Conservation (phyloP, 1,284 basidiomycete genomes). For the Sporisorium sorghi region DNA sequence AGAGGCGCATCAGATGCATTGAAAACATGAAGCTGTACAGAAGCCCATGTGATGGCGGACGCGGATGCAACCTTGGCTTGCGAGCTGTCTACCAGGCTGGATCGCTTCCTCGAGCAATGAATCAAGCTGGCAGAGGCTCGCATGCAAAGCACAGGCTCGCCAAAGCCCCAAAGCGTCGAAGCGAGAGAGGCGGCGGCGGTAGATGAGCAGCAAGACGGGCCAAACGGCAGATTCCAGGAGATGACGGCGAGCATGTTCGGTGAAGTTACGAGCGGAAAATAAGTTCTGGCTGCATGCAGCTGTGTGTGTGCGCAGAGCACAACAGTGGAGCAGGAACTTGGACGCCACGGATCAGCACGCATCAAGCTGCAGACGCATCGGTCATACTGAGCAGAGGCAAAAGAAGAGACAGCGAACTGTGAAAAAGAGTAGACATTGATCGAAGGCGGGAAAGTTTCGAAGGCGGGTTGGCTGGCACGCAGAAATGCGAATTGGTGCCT, state of each 20-base stretch:
- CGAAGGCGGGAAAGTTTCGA: not conserved
- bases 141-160: constrained; percentile 1
- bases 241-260: constrained; percentile 16
- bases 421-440: not conserved
- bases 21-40: constrained; percentile 8
- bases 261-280: constrained; percentile 8
- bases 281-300: constrained; percentile 31
- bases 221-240: constrained; percentile 1
- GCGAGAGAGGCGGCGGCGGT: constrained; percentile 1
- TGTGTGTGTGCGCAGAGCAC: not conserved
- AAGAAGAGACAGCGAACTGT: not conserved
- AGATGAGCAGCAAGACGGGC: constrained; percentile 1
- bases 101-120: not conserved
- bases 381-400: constrained; percentile 7
- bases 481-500: constrained; percentile 20
- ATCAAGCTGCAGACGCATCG: constrained; percentile 15
- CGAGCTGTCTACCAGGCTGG: no score
- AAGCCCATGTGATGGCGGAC: not conserved
- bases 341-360: not conserved
- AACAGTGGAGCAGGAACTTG: not conserved
- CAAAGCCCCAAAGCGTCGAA: constrained; percentile 2
- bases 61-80: not conserved
- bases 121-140: not conserved
- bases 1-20: no score
- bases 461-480: constrained; percentile 15